phyloP scores from a whole-genome alignment of 371 early-diverging fungal genomes.

The Rhizopus arrhizus region DNA sequence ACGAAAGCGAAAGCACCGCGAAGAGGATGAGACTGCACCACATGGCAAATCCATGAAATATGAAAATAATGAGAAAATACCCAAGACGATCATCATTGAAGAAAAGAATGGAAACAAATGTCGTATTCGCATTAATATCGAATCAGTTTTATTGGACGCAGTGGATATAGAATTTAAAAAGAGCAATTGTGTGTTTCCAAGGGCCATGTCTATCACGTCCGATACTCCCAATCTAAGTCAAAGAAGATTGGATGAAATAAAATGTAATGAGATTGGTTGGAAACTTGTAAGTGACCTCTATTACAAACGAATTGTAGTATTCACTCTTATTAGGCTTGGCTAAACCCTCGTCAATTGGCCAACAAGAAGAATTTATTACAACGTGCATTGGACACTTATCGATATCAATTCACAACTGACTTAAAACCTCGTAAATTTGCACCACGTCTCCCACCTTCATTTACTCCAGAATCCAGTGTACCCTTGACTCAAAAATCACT shows the following conservation, averaged over 20 bases:
- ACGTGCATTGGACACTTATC: slow-evolving; percentile 47
- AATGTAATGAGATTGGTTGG: slow-evolving; percentile 57
- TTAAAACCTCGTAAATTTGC: slow-evolving; percentile 45
- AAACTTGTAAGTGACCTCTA: slow-evolving; percentile 26
- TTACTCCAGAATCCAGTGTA: neutral
- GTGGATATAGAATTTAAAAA: slow-evolving; percentile 44
- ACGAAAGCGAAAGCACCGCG: slow-evolving; percentile 42
- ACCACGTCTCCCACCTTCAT: slow-evolving; percentile 38
- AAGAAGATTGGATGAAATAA: slow-evolving; percentile 45
- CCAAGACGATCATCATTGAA: slow-evolving; percentile 32
- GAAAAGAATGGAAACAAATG: slow-evolving; percentile 26
- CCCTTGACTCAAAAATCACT: slow-evolving; percentile 23
- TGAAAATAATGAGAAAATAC: slow-evolving; percentile 14
- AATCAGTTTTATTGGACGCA: slow-evolving; percentile 41
- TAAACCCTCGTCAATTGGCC: slow-evolving; percentile 52
- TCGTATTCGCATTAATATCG: slow-evolving; percentile 50
- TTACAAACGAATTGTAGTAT: too few relatives aligned
- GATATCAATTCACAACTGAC: slow-evolving; percentile 43
- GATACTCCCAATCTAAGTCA: slow-evolving; percentile 31
- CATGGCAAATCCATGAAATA: slow-evolving; percentile 8
- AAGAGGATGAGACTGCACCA: slow-evolving; percentile 12
- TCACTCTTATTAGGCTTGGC: slow-evolving; percentile 37
- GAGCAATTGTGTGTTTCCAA: slow-evolving; percentile 52
- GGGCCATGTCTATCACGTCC: slow-evolving; percentile 39
- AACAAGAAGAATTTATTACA: slow-evolving; percentile 50